Base-by-base conservation (phyloP, 2,329 filamentous ascomycete genomes). In the Colletotrichum musicola region DNA sequence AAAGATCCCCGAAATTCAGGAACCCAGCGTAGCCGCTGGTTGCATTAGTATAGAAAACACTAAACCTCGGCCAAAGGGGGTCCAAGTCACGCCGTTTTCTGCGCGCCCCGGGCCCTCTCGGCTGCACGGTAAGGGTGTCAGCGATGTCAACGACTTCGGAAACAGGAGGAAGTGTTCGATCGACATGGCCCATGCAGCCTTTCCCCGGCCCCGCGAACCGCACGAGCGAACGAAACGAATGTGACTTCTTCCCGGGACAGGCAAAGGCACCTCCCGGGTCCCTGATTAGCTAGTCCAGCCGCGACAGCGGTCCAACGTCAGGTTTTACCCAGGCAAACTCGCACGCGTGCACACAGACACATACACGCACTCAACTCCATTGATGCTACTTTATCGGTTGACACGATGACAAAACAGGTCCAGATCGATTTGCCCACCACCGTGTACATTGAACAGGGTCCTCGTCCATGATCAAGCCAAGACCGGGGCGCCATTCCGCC, bases 321-420 rank as follows among this genome's bases (percentile, higher is more conserved):
- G 44, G 44, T 56, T 30, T 30, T 42, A 46, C 40, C 42, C 51
- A 38, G 44, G 42, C 20, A 46, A 10, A 10, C 27, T 7, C 27
- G 30, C 22, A 25, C 22, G 22, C 22, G 22, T 4, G 10, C 30
- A 35, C 30, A 10, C 30, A 35, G 30, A 56, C 14, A 58, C 42
- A 40, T 7, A 56, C 14, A 58, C 42, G 27, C 27, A 54, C 6
- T 47, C 27, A 58, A 58, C 53, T 57, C 59, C 64, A 38, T 63
- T 30, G 38, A 67, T 67, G 60, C 35, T 64, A 59, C 53, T 16
- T 38, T 67, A n/a, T 47, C 38, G 51, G 59, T 38, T 51, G 46
- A 67, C 46, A 58, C 59, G 46, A 57, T 56, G 56, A 65, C 50
- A 62, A 58, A 67, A 58, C 59, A 64, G 57, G 64, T 51, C 53